Percentiles rank a stretch among this genome's conserved stretches.
phyloP scores from a whole-genome alignment of 352 stramenopile genomes.

The Pythium diclinum region DNA sequence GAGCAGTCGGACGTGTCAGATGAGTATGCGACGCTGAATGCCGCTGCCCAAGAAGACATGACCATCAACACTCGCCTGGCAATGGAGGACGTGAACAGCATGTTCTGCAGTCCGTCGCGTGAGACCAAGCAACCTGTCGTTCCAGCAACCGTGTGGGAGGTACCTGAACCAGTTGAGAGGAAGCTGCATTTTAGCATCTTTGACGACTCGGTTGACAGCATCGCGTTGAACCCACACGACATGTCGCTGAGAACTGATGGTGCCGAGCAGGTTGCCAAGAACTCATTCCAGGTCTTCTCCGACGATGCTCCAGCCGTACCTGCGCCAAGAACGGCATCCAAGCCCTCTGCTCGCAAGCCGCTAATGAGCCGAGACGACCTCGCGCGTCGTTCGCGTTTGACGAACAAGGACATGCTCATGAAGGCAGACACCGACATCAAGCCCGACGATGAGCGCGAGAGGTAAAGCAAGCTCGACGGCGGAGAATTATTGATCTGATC shows the following conservation, averaged over 20 bases:
- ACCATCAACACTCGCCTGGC: constrained; percentile 86
- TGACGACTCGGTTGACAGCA: constrained; percentile 73
- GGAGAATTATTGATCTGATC: constrained; percentile 13
- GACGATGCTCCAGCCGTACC: constrained; percentile 30
- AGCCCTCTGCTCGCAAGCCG: constrained; percentile 45
- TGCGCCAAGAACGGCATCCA: constrained; percentile 19
- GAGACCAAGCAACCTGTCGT: constrained; percentile 29
- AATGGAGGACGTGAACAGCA: constrained; percentile 80
- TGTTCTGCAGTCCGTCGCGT: constrained; percentile 81
- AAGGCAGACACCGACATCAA: constrained; percentile 33
- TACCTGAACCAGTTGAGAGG: constrained; percentile 69
- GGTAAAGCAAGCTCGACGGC: constrained; percentile 10
- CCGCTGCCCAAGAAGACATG: constrained; percentile 75
- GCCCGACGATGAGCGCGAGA: constrained; percentile 9
- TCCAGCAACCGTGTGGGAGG: constrained; percentile 37
- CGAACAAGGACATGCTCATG: constrained; percentile 81
- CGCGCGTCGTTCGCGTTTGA: constrained; percentile 45
- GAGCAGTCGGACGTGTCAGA: neutral
- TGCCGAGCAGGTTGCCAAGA: constrained; percentile 38
- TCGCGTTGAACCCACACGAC: constrained; percentile 45
- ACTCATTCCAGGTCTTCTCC: constrained; percentile 46
- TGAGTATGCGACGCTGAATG: constrained; percentile 21
- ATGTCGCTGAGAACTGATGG: constrained; percentile 46
- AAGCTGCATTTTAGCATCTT: constrained; percentile 86
- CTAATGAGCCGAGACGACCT: constrained; percentile 70